These are phyloP conservation scores for Noccaea caerulescens DNA, from an alignment of 345 rosid species.

Conservation along the genomic window DNA sequence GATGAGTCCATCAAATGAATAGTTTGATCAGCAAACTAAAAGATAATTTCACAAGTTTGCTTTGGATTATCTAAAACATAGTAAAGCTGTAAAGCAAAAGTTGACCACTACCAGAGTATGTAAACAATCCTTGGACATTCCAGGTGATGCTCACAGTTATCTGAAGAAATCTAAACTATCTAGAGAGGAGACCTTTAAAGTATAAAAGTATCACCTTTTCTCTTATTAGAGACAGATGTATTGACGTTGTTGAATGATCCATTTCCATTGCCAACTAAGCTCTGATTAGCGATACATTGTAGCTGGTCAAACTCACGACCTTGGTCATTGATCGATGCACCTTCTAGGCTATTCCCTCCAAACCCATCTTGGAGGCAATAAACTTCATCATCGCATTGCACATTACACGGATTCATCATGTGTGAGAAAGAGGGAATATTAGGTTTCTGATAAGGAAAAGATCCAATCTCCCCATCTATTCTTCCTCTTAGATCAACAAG, in stretches of 20 bases:
- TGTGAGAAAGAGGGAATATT: slow-evolving; percentile 54
- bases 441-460: slow-evolving; percentile 91
- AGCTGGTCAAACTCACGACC: slow-evolving; percentile 73
- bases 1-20: neutral
- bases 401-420: slow-evolving; percentile 82
- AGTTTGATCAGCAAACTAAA: neutral
- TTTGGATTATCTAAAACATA: neutral
- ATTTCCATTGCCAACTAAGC: slow-evolving; percentile 50
- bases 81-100: neutral
- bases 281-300: slow-evolving; percentile 68
- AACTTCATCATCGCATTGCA: slow-evolving; percentile 71
- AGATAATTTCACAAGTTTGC: neutral
- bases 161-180: neutral
- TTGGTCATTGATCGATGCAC: slow-evolving; percentile 51
- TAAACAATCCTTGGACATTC: neutral
- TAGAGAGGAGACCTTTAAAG: neutral
- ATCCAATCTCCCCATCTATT: slow-evolving; percentile 95
- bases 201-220: slow-evolving; percentile 62
- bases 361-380: slow-evolving; percentile 65
- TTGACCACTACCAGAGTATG: slow-evolving; percentile 1
- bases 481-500: slow-evolving; percentile 95
- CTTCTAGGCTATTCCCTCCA: slow-evolving; percentile 61
- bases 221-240: slow-evolving; percentile 58
- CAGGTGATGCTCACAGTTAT: neutral
- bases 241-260: slow-evolving; percentile 43